Conservation (phyloP, 2,329 filamentous ascomycete species). For the Talaromyces sp. region DNA sequence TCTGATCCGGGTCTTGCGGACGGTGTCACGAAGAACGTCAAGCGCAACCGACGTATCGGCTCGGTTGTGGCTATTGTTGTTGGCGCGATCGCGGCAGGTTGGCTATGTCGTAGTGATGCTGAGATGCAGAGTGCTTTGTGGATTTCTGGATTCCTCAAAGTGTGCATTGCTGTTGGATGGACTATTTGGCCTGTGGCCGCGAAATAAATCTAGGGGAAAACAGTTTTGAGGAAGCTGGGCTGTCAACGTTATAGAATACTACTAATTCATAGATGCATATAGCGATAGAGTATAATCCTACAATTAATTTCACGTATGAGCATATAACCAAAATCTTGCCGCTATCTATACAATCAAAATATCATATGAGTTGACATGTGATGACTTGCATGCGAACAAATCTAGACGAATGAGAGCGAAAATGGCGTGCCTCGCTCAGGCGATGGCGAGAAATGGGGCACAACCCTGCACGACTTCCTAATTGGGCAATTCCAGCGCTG, state of each 20-base stretch:
- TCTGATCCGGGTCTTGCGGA: slow-evolving; percentile 37
- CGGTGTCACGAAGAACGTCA: slow-evolving; percentile 36
- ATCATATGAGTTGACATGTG: not conserved
- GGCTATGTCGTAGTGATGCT: slow-evolving; percentile 40
- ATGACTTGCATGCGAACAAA: not conserved
- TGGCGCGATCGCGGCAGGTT: slow-evolving; percentile 42
- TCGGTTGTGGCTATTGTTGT: slow-evolving; percentile 37
- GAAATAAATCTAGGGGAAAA: not conserved
- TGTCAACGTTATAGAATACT: not conserved
- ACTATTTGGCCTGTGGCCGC: slow-evolving; percentile 33
- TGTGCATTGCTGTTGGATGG: slow-evolving; percentile 36
- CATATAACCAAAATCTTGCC: not conserved
- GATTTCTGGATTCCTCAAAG: slow-evolving; percentile 42
- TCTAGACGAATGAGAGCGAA: not conserved
- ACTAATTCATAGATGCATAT: not conserved
- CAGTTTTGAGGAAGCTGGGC: no score
- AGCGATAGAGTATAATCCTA: not conserved
- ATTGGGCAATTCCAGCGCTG: not conserved
- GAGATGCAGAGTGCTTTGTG: slow-evolving; percentile 45
- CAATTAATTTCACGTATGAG: not conserved
- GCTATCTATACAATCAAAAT: not conserved
- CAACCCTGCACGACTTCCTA: not conserved
- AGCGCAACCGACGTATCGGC: slow-evolving; percentile 37
- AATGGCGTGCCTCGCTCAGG: slow-evolving; percentile 6
- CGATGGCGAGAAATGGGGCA: slow-evolving; percentile 12